Base-by-base conservation (phyloP, 768 basidiomycete genomes). In the Boletus insuetus region DNA sequence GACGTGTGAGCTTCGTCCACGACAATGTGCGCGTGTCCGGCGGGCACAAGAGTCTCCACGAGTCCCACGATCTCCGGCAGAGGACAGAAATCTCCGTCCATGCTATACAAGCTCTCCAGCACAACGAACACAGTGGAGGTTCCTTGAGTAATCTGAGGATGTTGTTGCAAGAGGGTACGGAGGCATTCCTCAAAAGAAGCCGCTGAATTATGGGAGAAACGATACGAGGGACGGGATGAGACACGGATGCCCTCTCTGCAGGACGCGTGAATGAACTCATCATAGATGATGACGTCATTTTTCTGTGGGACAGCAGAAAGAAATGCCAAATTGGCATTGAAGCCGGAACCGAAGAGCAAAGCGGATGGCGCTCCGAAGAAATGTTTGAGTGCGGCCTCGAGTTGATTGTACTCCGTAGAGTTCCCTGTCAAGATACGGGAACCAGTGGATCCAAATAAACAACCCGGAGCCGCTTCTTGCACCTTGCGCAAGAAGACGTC, bases 1-100 rank as follows among this genome's bases (percentile, higher is more conserved):
- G 79, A 81, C 8, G 82, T 76, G 58, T 84, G 83, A 0, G 82
- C 82, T 64, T 83, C 83, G 58, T 84, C 83, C 12, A 84, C 71
- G 10, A 83, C 65, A 38, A 85, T 69, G 66, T 77, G 76, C 32
- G 67, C 73, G 44, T 68, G 70, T 6, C 69, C 72, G 10, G 55
- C 42, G 4, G 77, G 78, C 8, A 80, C 64, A 0, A 69, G 57
- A 6, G 63, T 51, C 26, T 81, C 70, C 35, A 80, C 54, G 2
- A 74, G 34, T 12, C 65, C 65, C 29, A 80, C 70, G n/a, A 84
- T 74, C 38, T 73, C 73, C 2, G 48, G 53, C 9, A 84, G 62
- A 6, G 81, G 82, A 4, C 74, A 72, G 31, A 83, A 71, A 56
- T 82, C 79, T 6, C 83, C 83, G 45, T 84, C 82, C 82, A 85